Evolutionary conservation across 495 filamentous ascomycete genomes (phyloP), one percentile per base, ranked within the genome.

Genomic region (Neurospora sp.): DNA sequence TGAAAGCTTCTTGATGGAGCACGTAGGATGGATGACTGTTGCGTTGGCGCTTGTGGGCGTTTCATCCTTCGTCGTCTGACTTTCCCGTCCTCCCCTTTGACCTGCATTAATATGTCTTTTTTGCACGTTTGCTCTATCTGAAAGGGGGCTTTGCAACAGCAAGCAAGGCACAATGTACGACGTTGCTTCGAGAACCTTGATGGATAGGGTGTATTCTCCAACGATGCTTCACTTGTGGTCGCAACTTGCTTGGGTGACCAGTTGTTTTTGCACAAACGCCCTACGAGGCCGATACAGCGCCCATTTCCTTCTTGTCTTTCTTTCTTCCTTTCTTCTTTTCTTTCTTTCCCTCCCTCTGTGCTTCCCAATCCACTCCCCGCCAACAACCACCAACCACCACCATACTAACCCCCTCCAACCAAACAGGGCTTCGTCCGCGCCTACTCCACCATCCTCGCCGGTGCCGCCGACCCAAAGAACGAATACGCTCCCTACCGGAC

Each of bases 361-460:
- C n/a, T n/a, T n/a, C n/a, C n/a, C n/a, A n/a, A n/a, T n/a, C n/a
- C n/a, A n/a, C n/a, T n/a, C n/a, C n/a, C n/a, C n/a, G n/a, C n/a
- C n/a, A n/a, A n/a, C n/a, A n/a, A n/a, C 31, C 31, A 31, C 31
- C 31, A 31, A 31, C 31, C 31, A 31, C 31, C 1, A 31, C 3
- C 31, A n/a, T n/a, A 2, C 31, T 31, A 31, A 31, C n/a, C n/a
- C n/a, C n/a, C n/a, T n/a, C n/a, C 31, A 31, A 31, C 31, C 31
- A 31, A 1, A 66, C 77, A 82, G 71, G 88, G 86, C 8, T 90
- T 89, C 70, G 81, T 87, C 20, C 80, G 80, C 69, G 88, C 88
- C 70, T 91, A 90, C 75, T 71, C 71, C 40, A 82, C 82, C 27
- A 88, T 90, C 59, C 79, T 90, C 9, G 76, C 70, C 18, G 78